Percentiles rank a stretch among this genome's conserved stretches.
Evolutionary conservation across 441 rosid species (phyloP).

Genomic region (Pelargonium australe): DNA sequence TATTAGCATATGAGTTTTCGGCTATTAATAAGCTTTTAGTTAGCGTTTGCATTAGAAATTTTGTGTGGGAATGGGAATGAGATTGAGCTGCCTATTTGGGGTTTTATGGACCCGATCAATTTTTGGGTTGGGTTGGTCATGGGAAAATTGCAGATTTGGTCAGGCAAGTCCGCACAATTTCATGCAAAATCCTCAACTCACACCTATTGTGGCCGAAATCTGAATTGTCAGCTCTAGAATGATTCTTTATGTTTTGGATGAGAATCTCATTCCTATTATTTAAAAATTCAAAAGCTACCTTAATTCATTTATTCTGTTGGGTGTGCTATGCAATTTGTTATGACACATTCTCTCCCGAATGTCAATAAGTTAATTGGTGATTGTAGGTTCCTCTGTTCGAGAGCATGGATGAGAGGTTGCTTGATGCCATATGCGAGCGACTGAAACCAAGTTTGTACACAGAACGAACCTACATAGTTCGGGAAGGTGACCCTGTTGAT

Average conservation of each 20-base stretch:
- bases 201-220: too few species aligned
- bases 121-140: too few species aligned
- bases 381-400: conserved; percentile 83
- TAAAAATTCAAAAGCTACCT: not conserved
- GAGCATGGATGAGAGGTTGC: conserved; percentile 82
- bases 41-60: too few species aligned
- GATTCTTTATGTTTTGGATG: too few species aligned
- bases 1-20: too few species aligned
- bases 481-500: conserved; percentile 97
- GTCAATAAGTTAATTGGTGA: not conserved
- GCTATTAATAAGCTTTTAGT: not conserved
- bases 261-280: not conserved
- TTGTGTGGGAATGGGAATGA: too few species aligned
- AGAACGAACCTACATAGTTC: conserved; percentile 66
- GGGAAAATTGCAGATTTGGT: too few species aligned
- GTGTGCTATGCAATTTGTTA: not conserved
- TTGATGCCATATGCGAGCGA: conserved; percentile 93
- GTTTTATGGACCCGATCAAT: too few species aligned
- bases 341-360: not conserved
- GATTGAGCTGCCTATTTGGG: too few species aligned
- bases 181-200: too few species aligned
- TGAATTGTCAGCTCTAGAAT: too few species aligned
- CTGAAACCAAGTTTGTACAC: conserved; percentile 84
- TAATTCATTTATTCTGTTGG: not conserved
- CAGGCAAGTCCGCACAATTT: too few species aligned